Percentiles rank a stretch among this genome's conserved stretches.
These are phyloP conservation scores for Pyronema domesticum DNA, from an alignment of 495 filamentous ascomycete species.

Conservation along the genomic window DNA sequence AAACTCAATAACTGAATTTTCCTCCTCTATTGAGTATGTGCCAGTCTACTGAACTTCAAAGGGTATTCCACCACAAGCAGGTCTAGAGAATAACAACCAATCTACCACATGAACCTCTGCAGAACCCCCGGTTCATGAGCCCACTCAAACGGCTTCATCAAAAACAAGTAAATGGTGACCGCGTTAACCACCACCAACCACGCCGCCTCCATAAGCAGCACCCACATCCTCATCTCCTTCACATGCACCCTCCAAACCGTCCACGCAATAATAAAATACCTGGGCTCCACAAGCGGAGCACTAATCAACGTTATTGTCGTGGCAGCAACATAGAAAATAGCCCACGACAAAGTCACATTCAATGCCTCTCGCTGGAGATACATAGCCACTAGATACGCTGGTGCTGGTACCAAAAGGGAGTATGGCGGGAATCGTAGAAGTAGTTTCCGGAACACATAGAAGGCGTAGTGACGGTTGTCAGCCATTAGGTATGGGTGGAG, in stretches of 20 bases:
- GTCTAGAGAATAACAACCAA: too few species aligned
- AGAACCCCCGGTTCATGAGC: conserved; percentile 54
- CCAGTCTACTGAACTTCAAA: too few species aligned
- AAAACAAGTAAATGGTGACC: conserved; percentile 62
- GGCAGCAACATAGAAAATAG: conserved; percentile 28
- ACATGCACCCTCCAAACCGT: conserved; percentile 78
- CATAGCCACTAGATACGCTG: conserved; percentile 44
- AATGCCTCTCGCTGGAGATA: conserved; percentile 41
- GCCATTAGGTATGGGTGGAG: conserved; percentile 92
- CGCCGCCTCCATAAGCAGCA: conserved; percentile 40
- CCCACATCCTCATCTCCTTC: conserved; percentile 33
- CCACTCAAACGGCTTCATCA: conserved; percentile 69
- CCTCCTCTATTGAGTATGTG: too few species aligned
- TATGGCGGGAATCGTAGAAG: conserved; percentile 43
- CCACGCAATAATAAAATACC: conserved; percentile 93
- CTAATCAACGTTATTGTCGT: conserved; percentile 62
- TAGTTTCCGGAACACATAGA: conserved; percentile 83
- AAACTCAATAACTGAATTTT: too few species aligned
- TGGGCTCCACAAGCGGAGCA: conserved; percentile 80
- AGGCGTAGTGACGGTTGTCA: conserved; percentile 92
- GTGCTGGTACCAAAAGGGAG: conserved; percentile 46
- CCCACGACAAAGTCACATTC: conserved; percentile 11
- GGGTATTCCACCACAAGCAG: too few species aligned
- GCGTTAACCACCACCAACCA: conserved; percentile 64
- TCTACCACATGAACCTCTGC: conserved; percentile 87